These are phyloP conservation scores for Macroventuria anomochaeta DNA, from an alignment of 2,329 filamentous ascomycete species.

Conservation along the genomic window DNA sequence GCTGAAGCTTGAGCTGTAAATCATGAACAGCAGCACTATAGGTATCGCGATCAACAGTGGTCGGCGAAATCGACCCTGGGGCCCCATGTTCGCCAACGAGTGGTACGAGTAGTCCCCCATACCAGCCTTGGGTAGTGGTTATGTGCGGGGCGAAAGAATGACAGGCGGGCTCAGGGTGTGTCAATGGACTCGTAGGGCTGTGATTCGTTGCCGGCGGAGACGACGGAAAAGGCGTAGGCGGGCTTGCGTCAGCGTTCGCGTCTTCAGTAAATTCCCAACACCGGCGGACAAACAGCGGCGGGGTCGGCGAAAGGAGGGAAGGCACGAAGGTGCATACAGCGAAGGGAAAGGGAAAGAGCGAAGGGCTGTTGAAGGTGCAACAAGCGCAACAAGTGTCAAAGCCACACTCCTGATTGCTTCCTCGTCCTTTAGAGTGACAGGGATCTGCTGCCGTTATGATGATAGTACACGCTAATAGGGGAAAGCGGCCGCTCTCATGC, in stretches of 20 bases:
- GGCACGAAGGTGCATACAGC: slow-evolving; percentile 13
- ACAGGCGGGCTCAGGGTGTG: not conserved
- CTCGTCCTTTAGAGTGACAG: slow-evolving; percentile 13
- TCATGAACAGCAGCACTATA: slow-evolving; percentile 38
- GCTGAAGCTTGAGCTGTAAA: slow-evolving; percentile 37
- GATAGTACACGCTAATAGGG: slow-evolving; percentile 9
- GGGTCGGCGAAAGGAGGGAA: not conserved
- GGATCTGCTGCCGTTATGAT: slow-evolving; percentile 15
- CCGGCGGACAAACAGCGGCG: not conserved
- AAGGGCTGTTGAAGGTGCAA: slow-evolving; percentile 13
- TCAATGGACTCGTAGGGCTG: slow-evolving; percentile 2
- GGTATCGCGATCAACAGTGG: slow-evolving; percentile 42
- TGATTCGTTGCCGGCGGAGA: slow-evolving; percentile 6
- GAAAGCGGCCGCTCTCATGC: slow-evolving; percentile 20
- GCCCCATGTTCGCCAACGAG: slow-evolving; percentile 41
- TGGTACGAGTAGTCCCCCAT: slow-evolving; percentile 41
- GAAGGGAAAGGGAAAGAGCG: slow-evolving; percentile 21
- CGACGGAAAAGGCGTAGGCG: slow-evolving; percentile 1
- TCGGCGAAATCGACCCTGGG: slow-evolving; percentile 46
- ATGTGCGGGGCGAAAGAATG: slow-evolving; percentile 6
- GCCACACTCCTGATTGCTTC: slow-evolving; percentile 20
- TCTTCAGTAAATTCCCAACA: slow-evolving; percentile 1
- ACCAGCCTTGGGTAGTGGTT: slow-evolving; percentile 1
- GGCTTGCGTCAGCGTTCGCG: slow-evolving; percentile 11
- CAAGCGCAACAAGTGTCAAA: slow-evolving; percentile 16